These are phyloP conservation scores for Talaromyces sp. DNA, from an alignment of 2,329 filamentous ascomycete genomes.

Conservation along the genomic window DNA sequence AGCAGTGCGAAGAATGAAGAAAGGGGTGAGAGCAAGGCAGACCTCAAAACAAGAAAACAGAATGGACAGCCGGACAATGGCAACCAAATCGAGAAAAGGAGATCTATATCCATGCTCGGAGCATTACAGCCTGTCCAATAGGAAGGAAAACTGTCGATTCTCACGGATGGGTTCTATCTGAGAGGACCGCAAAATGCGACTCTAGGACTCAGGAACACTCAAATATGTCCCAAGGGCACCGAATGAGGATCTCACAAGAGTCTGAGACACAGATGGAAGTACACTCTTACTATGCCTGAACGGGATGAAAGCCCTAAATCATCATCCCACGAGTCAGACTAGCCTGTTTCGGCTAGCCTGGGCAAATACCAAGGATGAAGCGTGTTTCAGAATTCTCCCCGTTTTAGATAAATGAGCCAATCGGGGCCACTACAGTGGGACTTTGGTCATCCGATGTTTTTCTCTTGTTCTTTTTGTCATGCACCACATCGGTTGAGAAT, in stretches of 20 bases:
- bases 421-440: background rate
- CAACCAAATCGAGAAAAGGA: slow-evolving; percentile 4
- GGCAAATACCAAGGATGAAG: background rate
- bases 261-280: background rate
- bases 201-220: background rate
- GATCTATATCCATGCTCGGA: background rate
- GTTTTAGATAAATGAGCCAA: background rate
- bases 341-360: background rate
- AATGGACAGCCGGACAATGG: background rate
- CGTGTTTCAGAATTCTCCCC: slow-evolving; percentile 8
- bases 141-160: background rate
- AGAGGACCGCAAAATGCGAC: background rate
- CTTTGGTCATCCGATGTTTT: background rate
- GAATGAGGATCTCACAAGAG: background rate
- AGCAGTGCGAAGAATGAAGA: background rate
- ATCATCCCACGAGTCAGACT: background rate
- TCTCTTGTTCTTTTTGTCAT: background rate
- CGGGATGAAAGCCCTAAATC: slow-evolving; percentile 5
- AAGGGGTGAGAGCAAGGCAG: background rate
- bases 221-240: background rate
- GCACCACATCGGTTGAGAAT: background rate
- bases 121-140: background rate
- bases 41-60: background rate
- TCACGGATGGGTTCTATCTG: background rate
- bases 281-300: background rate